Evolutionary conservation across 2,329 filamentous ascomycete genomes (phyloP).

Genomic region (Periconia sp.): DNA sequence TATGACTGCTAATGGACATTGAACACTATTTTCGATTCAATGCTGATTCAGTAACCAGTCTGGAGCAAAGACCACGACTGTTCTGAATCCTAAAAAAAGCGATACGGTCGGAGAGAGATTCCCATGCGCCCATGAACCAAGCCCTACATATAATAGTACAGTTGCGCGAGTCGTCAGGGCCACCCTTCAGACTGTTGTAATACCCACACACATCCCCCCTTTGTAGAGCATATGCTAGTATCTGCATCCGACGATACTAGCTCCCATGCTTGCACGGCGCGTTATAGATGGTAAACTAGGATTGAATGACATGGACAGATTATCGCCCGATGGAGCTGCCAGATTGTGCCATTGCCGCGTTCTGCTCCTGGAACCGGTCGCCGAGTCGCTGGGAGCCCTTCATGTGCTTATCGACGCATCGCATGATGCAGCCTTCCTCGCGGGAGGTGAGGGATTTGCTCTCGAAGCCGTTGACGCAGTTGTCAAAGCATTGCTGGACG

Average conservation of each 20-base stretch:
- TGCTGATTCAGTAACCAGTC: background rate
- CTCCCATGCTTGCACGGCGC: background rate
- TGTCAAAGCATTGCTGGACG: conserved; percentile 89
- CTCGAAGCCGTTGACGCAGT: conserved; percentile 98
- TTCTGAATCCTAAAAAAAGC: background rate
- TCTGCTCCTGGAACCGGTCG: conserved; percentile 82
- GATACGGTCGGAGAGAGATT: background rate
- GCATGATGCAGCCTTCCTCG: conserved; percentile 89
- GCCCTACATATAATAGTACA: background rate
- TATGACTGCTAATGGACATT: too few species aligned
- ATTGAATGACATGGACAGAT: background rate
- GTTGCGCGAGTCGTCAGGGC: background rate
- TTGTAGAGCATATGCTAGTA: background rate
- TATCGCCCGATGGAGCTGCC: conserved; percentile 55
- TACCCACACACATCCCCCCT: background rate
- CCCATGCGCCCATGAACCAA: background rate
- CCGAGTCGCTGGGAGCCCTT: conserved; percentile 87
- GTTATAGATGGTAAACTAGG: background rate
- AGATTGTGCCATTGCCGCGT: conserved; percentile 66
- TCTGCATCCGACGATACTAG: background rate
- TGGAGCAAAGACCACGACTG: background rate
- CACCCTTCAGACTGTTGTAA: background rate
- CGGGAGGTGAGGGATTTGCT: conserved; percentile 88
- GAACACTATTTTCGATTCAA: background rate
- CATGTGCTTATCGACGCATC: conserved; percentile 95